These are phyloP conservation scores for Blastosporella zonata DNA, from an alignment of 1,284 basidiomycete genomes.

Conservation along the genomic window DNA sequence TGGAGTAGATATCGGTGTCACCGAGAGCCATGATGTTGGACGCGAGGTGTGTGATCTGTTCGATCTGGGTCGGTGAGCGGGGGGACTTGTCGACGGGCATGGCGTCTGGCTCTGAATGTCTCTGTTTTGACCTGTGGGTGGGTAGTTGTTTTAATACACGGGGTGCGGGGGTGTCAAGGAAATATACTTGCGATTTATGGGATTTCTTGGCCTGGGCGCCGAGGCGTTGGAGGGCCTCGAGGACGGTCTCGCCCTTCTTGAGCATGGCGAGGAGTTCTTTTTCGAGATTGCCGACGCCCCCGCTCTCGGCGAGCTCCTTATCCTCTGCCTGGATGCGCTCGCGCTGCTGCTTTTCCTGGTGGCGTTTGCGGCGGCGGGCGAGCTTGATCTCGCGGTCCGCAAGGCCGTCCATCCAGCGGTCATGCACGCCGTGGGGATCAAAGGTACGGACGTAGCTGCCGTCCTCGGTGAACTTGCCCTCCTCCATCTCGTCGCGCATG, in stretches of 20 bases:
- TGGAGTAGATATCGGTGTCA: slow-evolving; percentile 80
- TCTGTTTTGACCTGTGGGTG: slow-evolving; percentile 33
- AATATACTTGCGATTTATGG: slow-evolving; percentile 39
- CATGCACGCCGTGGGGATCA: slow-evolving; percentile 90
- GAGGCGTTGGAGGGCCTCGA: slow-evolving; percentile 86
- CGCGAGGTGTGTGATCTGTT: slow-evolving; percentile 76
- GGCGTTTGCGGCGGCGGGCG: slow-evolving; percentile 69
- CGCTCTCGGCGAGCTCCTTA: slow-evolving; percentile 57
- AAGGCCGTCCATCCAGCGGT: slow-evolving; percentile 91
- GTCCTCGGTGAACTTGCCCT: slow-evolving; percentile 94
- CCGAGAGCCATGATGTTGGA: slow-evolving; percentile 81
- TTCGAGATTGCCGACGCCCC: slow-evolving; percentile 69
- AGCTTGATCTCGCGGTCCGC: slow-evolving; percentile 85
- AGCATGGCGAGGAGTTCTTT: slow-evolving; percentile 69
- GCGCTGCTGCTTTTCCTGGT: slow-evolving; percentile 66
- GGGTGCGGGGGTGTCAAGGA: not conserved
- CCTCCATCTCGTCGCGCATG: slow-evolving; percentile 98
- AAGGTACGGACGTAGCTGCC: slow-evolving; percentile 85
- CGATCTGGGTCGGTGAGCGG: slow-evolving; percentile 57
- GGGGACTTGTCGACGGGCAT: slow-evolving; percentile 47
- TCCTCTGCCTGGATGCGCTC: slow-evolving; percentile 76
- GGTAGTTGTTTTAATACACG: slow-evolving; percentile 8
- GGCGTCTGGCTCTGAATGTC: slow-evolving; percentile 30
- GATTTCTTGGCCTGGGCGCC: slow-evolving; percentile 71
- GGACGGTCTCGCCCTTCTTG: slow-evolving; percentile 87